Base-by-base conservation (phyloP, 2,329 filamentous ascomycete species). In the Aspergillus clavatus region DNA sequence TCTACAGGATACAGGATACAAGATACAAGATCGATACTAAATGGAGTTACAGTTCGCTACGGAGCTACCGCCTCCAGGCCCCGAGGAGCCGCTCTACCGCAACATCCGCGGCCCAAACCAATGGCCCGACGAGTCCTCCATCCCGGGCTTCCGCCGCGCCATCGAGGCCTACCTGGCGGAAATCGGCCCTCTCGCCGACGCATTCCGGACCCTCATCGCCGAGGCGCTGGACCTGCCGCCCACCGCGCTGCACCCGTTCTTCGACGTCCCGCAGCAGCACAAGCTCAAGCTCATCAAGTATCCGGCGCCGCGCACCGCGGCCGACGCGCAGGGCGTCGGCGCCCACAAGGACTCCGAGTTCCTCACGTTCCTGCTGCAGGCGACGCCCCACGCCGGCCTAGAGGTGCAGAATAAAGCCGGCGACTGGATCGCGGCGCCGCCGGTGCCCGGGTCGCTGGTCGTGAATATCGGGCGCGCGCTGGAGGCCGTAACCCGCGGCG, bases 271-370 rank as follows among this genome's bases (percentile, higher is more conserved):
- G 0, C 56, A 59, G 7, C 65, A 66, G 31, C 61, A 67, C 35
- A 67, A 67, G 38, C 33, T 68, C 27, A 67, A 67, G 44, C 43
- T 68, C 23, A 63, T 74, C 43, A 72, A 72, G 48, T 77, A 77
- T 43, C 74, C 72, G 6, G 57, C 58, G 16, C 65, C 67, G 23
- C 38, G 59, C 3, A 43, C 49, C 11, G 48, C 48, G 2, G 45
- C 51, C 11, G 49, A 72, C 22, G 57, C 61, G 5, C 67, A 72
- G 43, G 71, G 71, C 4, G 68, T 67, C 5, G 65, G 65, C 7
- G 66, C 74, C 0, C 74, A 77, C 46, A 77, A 74, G 6, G 74
- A 77, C 47, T 71, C 72, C 23, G 68, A 73, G 38, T 72, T 72
- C 44, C 72, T 76, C 45, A 77, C 73, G 1, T 73, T 75, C 43